Evolutionary conservation across 129 eudicot genomes (phyloP), one percentile per base, ranked within the genome.

Genomic region (Artemisia tridentata): DNA sequence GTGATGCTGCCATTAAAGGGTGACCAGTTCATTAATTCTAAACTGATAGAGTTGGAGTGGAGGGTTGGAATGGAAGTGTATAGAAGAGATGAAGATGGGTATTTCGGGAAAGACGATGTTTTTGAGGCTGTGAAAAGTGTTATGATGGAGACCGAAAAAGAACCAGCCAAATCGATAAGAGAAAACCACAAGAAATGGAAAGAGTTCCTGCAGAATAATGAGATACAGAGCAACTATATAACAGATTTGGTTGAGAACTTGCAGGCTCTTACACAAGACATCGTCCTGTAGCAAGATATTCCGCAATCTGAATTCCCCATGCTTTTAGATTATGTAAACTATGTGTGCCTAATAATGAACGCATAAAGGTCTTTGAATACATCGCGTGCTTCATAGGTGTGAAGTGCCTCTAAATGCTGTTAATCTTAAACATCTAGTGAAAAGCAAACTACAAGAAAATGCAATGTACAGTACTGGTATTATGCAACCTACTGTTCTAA

Each of bases 31-130:
- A 3, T 81, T 61, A 84, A 83, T 43, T 72, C 72, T 29, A 84
- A 72, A 75, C 74, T 86, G 2, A 54, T 86, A 29, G 71, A 74
- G 69, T 68, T 48, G 16, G 88, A 86, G 20, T 31, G 80, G 66
- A 78, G 45, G 74, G 84, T 72, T 41, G 88, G 88, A 10, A 76
- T 83, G 56, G 89, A 84, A 72, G 83, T 87, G 9, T 70, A 84
- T 25, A 66, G 88, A 69, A 81, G 83, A 14, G 92, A 87, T 68
- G 85, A 79, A 48, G 88, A 83, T 81, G 92, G 92, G 69, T 72
- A 76, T 70, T 85, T 85, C 70, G 82, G 83, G 60, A 85, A 67
- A 70, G 67, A 75, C 1, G 87, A 86, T 68, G 51, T 86, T 18
- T 55, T 29, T 69, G 73, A 80, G 47, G 84, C 81, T 54, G 81